Evolutionary conservation across 768 basidiomycete species (phyloP).

Genomic region (Pholiota conissans): DNA sequence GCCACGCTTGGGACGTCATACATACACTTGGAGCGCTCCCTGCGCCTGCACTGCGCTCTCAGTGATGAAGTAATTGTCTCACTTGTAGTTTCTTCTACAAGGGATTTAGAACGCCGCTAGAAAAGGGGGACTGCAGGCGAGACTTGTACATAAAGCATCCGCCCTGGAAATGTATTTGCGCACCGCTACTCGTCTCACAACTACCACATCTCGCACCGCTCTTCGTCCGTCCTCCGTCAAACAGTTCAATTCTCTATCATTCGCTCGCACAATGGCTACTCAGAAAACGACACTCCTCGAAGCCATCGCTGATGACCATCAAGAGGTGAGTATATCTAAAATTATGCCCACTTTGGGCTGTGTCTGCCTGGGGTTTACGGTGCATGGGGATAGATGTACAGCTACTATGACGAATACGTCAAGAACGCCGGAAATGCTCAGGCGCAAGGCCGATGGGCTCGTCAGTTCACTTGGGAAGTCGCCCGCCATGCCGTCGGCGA

Average conservation of each 20-base stretch:
- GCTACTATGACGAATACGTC: conserved; percentile 52
- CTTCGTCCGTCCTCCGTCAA: background rate
- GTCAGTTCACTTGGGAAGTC: conserved; percentile 60
- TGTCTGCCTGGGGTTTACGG: too few relatives aligned
- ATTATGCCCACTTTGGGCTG: background rate
- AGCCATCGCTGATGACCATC: conserved; percentile 21
- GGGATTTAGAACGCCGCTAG: too few relatives aligned
- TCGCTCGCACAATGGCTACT: conserved; percentile 8
- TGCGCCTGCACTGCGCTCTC: too few relatives aligned
- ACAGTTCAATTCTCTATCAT: background rate
- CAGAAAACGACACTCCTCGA: conserved; percentile 12
- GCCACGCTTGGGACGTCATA: too few relatives aligned
- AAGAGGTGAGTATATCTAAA: conserved; percentile 12
- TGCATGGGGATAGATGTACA: conserved; percentile 45
- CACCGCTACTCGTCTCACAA: background rate
- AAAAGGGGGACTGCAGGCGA: too few relatives aligned
- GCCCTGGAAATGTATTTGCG: background rate
- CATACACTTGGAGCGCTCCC: too few relatives aligned
- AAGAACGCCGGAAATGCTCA: conserved; percentile 41
- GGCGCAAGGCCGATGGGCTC: conserved; percentile 52
- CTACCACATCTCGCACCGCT: background rate
- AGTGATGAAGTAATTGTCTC: too few relatives aligned
- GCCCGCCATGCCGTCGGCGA: conserved; percentile 62
- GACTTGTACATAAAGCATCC: background rate
- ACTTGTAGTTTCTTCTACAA: too few relatives aligned